Evolutionary conservation across 805 yeast genomes (phyloP).

Genomic region (Candida boleticola): DNA sequence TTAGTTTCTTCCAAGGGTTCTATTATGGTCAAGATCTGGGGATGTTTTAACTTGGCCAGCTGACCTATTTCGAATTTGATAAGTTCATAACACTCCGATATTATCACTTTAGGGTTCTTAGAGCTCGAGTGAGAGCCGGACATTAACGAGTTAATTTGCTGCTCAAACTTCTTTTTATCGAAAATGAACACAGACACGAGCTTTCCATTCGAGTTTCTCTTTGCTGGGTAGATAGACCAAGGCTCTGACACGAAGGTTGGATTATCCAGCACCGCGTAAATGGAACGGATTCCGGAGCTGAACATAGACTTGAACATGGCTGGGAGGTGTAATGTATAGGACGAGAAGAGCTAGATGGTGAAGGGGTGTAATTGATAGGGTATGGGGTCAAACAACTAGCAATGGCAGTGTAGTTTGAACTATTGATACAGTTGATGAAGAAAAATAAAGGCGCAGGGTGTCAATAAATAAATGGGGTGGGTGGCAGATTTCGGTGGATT

Average conservation of each 20-base stretch:
- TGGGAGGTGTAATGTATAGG: too few relatives aligned
- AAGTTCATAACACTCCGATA: conserved; percentile 64
- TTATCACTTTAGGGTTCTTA: conserved; percentile 45
- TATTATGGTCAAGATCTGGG: conserved; percentile 75
- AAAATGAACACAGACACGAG: conserved; percentile 82
- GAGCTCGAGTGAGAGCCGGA: conserved; percentile 29
- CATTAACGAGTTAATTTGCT: conserved; percentile 40
- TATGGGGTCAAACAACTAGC: too few relatives aligned
- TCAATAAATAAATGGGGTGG: too few relatives aligned
- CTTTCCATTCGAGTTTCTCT: conserved; percentile 57
- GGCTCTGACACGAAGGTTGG: conserved; percentile 74
- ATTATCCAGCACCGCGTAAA: conserved; percentile 66
- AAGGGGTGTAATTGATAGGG: too few relatives aligned
- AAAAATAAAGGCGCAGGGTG: too few relatives aligned
- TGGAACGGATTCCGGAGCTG: conserved; percentile 59
- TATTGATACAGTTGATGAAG: too few relatives aligned
- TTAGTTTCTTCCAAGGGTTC: conserved; percentile 91
- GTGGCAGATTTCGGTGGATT: too few relatives aligned
- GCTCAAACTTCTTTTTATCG: conserved; percentile 74
- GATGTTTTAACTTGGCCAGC: conserved; percentile 83
- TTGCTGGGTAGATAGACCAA: conserved; percentile 87
- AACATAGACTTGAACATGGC: conserved; percentile 53
- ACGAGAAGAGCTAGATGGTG: too few relatives aligned
- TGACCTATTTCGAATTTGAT: conserved; percentile 67
- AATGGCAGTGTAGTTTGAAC: too few relatives aligned